Conservation (phyloP, 257 asterid genomes). For the Capsicum chinense region DNA sequence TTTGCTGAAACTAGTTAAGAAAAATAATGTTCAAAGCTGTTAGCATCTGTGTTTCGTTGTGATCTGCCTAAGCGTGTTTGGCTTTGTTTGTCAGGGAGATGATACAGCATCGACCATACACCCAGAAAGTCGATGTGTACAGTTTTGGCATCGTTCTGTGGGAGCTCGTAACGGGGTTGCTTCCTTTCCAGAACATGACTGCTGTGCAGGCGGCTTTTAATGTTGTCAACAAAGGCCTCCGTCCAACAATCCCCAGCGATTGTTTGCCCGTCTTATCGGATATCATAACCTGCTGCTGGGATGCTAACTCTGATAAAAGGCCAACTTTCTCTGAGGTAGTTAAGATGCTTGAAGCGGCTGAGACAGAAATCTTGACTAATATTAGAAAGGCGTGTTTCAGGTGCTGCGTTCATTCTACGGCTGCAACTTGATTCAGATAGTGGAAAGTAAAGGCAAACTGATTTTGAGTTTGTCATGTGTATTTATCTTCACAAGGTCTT, state of each 20-base stretch:
- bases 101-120: slow-evolving; percentile 98
- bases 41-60: not conserved
- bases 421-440: slow-evolving; percentile 56
- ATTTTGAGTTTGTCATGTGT: slow-evolving; percentile 47
- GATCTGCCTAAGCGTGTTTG: slow-evolving; percentile 26
- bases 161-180: slow-evolving; percentile 97
- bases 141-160: slow-evolving; percentile 98
- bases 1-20: not conserved
- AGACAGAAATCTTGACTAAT: slow-evolving; percentile 77
- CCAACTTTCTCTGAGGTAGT: slow-evolving; percentile 85
- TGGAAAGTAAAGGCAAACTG: slow-evolving; percentile 32
- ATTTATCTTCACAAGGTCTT: slow-evolving; percentile 58
- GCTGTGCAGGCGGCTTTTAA: slow-evolving; percentile 98
- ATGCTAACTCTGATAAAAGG: slow-evolving; percentile 74
- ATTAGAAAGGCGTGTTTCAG: slow-evolving; percentile 96
- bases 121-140: slow-evolving; percentile 95
- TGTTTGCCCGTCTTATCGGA: slow-evolving; percentile 77
- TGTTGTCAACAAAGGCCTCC: slow-evolving; percentile 91
- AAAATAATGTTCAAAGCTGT: not conserved
- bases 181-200: slow-evolving; percentile 93
- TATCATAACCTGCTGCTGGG: slow-evolving; percentile 97
- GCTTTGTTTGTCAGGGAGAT: slow-evolving; percentile 73
- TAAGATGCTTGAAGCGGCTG: slow-evolving; percentile 86
- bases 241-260: slow-evolving; percentile 79
- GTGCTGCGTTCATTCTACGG: slow-evolving; percentile 90